Conservation (phyloP, 2,329 filamentous ascomycete genomes). For the Talaromyces atroroseus region DNA sequence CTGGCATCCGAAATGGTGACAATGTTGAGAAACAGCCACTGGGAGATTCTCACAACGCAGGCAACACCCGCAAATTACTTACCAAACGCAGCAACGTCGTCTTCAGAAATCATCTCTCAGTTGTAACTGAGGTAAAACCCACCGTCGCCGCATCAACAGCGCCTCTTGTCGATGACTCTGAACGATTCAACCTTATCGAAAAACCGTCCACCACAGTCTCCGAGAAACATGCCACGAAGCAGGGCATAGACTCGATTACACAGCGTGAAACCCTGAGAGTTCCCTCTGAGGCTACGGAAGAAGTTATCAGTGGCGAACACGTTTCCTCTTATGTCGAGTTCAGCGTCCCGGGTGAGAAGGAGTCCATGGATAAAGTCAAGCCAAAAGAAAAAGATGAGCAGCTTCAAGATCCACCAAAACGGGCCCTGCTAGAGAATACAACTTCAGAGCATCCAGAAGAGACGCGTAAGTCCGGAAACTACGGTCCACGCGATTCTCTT, state of each 20-base stretch:
- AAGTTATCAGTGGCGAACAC: neutral
- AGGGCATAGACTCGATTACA: neutral
- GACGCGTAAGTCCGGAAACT: conserved; percentile 10
- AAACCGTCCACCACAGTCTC: neutral
- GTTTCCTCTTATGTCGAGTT: neutral
- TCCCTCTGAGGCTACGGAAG: conserved; percentile 1
- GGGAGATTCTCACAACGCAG: conserved; percentile 21
- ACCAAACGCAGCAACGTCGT: conserved; percentile 50
- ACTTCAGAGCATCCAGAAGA: conserved; percentile 12
- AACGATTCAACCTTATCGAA: neutral
- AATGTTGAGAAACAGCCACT: conserved; percentile 29
- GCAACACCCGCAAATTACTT: conserved; percentile 43
- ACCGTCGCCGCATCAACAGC: conserved; percentile 27
- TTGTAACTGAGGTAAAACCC: conserved; percentile 28
- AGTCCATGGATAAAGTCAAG: neutral
- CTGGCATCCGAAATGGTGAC: conserved; percentile 28
- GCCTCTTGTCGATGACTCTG: conserved; percentile 3
- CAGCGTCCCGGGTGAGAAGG: neutral
- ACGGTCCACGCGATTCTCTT: conserved; percentile 17
- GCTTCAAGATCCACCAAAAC: conserved; percentile 5
- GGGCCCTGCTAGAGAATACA: neutral
- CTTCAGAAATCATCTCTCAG: conserved; percentile 47
- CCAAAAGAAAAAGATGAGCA: conserved; percentile 14
- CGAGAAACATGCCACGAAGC: neutral
- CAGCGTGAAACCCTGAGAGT: neutral